These are phyloP conservation scores for Aureobasidium leucospermi DNA, from an alignment of 2,329 filamentous ascomycete species.

Conservation along the genomic window DNA sequence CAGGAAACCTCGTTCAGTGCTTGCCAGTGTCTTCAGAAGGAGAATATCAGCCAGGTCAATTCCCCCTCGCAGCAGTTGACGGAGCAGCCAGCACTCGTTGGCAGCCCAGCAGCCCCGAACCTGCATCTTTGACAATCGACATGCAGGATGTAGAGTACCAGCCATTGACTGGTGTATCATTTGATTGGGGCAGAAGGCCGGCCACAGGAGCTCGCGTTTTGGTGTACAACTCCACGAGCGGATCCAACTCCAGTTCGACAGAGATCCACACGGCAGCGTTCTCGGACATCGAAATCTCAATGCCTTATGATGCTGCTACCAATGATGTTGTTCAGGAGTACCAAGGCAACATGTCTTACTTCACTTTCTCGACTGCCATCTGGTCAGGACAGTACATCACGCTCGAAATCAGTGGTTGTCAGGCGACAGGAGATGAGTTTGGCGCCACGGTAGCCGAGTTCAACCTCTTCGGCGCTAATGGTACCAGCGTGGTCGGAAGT, in stretches of 20 bases:
- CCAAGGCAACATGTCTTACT: conserved; percentile 39
- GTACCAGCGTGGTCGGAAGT: conserved; percentile 6
- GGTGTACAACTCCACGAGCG: conserved; percentile 44
- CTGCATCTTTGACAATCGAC: conserved; percentile 51
- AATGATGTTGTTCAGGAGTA: conserved; percentile 34
- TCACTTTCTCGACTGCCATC: conserved; percentile 31
- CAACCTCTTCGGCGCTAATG: conserved; percentile 14
- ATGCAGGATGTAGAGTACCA: conserved; percentile 32
- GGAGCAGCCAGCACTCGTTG: conserved; percentile 60
- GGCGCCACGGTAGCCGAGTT: conserved; percentile 49
- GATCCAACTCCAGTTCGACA: conserved; percentile 20
- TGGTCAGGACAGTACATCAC: conserved; percentile 40
- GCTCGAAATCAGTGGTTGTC: conserved; percentile 43
- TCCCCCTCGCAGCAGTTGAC: conserved; percentile 60
- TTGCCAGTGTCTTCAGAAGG: conserved; percentile 43
- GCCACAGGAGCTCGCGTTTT: conserved; percentile 47
- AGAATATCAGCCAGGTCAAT: conserved; percentile 55
- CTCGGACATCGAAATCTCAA: conserved; percentile 32
- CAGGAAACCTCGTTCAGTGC: conserved; percentile 57
- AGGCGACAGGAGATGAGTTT: conserved; percentile 29
- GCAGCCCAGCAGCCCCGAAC: conserved; percentile 51
- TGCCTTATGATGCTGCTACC: conserved; percentile 32
- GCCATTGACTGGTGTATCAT: conserved; percentile 44
- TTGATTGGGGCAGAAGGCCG: conserved; percentile 54
- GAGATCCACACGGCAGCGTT: conserved; percentile 19